Base-by-base conservation (phyloP, 108 stramenopile species). In the Cyclotella sp. region DNA sequence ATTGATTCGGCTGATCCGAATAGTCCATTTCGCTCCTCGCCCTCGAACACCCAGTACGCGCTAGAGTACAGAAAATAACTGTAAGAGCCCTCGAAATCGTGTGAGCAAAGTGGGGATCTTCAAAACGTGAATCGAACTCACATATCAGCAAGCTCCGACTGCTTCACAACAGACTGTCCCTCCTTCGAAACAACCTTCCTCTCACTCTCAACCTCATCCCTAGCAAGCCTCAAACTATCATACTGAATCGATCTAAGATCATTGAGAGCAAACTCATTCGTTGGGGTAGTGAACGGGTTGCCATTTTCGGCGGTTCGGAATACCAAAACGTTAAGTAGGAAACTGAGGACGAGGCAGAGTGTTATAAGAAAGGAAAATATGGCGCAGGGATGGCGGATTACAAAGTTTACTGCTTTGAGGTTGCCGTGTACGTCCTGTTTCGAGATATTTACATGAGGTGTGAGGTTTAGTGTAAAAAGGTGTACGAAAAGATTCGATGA, bases 11-110 rank as follows among this genome's bases (percentile, higher is more conserved):
- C 45, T 14, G 78, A 55, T 5, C 73, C 77, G 52, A 88, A 85
- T 0, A 85, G 44, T 14, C 87, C 87, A 3, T 0, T 49, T 15
- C 42, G 40, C 11, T 64, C 73, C 52, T 80, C 22, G 14, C 73
- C 78, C 60, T 88, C 87, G 63, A 83, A 88, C 13, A 88, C 74
- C 87, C 87, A 85, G 43, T 67, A 82, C 54, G 78, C 68, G 30
- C 82, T 64, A 43, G 24, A 5, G 19, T 27, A 21, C 2, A 27
- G 1, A 24, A 21, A 58, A 26, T 21, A 13, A 27, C 3, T 58
- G 26, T 13, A 1, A 4, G 16, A 3, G 47, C 6, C 2, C 34
- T 34, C 47, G 47, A 3, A n/a, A 49, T 49, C 6, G 9, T 49
- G 9, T 34, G 4, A 34, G 2, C 34, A 6, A 34, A 5, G 34